These are phyloP conservation scores for Millerago galiae DNA, from an alignment of 805 yeast genomes.

Conservation along the genomic window DNA sequence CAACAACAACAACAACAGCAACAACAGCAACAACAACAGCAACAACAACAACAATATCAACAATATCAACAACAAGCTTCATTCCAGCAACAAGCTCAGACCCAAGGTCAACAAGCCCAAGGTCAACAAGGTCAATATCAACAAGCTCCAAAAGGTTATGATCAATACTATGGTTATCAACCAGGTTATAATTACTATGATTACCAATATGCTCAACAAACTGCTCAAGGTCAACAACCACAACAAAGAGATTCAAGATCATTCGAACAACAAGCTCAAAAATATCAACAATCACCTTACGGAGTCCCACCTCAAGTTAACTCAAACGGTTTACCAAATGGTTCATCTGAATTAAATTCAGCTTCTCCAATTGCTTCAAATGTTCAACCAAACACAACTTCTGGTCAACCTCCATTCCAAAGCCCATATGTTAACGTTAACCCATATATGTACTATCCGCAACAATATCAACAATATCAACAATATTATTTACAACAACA, in stretches of 20 bases:
- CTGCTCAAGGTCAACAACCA: slow-evolving; percentile 7
- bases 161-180: slow-evolving; percentile 21
- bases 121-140: slow-evolving; percentile 10
- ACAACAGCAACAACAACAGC: slow-evolving; percentile 15
- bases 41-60: slow-evolving; percentile 7
- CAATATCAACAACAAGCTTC: slow-evolving; percentile 11
- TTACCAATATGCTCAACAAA: slow-evolving; percentile 13
- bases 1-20: slow-evolving; percentile 12
- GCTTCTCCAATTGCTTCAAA: slow-evolving; percentile 25
- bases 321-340: slow-evolving; percentile 9
- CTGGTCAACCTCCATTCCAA: slow-evolving; percentile 19
- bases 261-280: slow-evolving; percentile 14
- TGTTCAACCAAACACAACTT: slow-evolving; percentile 21
- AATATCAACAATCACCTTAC: slow-evolving; percentile 22
- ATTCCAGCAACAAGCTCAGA: slow-evolving; percentile 14
- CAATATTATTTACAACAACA: slow-evolving; percentile 11
- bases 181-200: slow-evolving; percentile 11
- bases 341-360: slow-evolving; percentile 13
- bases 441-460: slow-evolving; percentile 25
- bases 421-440: slow-evolving; percentile 11
- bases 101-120: slow-evolving; percentile 20
- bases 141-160: slow-evolving; percentile 28
- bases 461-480: slow-evolving; percentile 11
- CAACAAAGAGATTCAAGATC: slow-evolving; percentile 10
- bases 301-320: slow-evolving; percentile 23